Conservation (phyloP, 106 monocot species). For the Dendrobium officinale region DNA sequence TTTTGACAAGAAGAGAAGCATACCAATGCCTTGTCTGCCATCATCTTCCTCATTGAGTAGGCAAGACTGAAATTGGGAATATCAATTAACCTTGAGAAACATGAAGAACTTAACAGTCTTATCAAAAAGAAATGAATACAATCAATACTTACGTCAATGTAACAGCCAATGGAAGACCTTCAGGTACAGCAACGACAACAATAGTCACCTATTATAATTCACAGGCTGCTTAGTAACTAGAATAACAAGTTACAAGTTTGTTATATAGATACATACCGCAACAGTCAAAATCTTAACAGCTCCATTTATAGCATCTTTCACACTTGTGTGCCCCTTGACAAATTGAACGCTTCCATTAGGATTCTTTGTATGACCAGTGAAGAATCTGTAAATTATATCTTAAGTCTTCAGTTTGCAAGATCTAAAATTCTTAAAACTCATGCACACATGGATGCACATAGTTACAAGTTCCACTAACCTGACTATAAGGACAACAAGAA, state of each 20-base stretch:
- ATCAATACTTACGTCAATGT: slow-evolving; percentile 13
- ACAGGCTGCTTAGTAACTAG: neutral
- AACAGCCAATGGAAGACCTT: slow-evolving; percentile 20
- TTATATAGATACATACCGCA: slow-evolving; percentile 21
- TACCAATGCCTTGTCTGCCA: slow-evolving; percentile 22
- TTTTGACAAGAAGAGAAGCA: neutral
- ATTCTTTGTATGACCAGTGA: slow-evolving; percentile 25
- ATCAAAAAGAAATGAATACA: neutral
- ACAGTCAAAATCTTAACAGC: slow-evolving; percentile 28
- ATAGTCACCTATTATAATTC: slow-evolving; percentile 21
- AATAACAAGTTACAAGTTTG: neutral
- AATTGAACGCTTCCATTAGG: slow-evolving; percentile 29
- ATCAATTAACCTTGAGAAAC: neutral
- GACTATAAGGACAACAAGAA: slow-evolving; percentile 70
- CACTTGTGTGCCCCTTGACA: slow-evolving; percentile 15
- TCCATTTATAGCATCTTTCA: slow-evolving; percentile 18
- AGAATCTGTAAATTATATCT: slow-evolving; percentile 19
- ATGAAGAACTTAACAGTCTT: neutral
- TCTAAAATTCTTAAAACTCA: neutral
- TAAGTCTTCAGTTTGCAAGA: neutral
- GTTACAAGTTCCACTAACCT: slow-evolving; percentile 35
- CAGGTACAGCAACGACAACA: slow-evolving; percentile 21
- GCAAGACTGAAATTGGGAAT: slow-evolving; percentile 9
- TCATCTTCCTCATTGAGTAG: slow-evolving; percentile 22
- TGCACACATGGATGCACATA: neutral